These are phyloP conservation scores for Apiospora koreana DNA, from an alignment of 2,329 filamentous ascomycete genomes.

Conservation along the genomic window DNA sequence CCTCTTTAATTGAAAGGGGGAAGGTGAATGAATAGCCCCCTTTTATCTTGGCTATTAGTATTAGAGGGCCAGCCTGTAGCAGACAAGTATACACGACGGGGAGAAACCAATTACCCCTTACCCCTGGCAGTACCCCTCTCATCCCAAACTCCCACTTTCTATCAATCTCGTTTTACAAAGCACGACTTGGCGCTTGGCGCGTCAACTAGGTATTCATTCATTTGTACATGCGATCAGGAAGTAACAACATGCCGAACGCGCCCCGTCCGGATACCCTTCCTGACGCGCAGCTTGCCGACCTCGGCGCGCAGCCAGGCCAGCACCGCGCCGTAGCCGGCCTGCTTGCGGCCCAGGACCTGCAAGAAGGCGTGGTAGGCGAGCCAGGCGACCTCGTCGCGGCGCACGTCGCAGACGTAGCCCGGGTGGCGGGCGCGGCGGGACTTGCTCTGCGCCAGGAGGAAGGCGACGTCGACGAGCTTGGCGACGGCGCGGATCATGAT, in stretches of 20 bases:
- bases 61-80: too few relatives aligned
- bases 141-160: too few relatives aligned
- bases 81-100: too few relatives aligned
- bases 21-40: too few relatives aligned
- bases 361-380: constrained; percentile 71
- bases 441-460: constrained; percentile 61
- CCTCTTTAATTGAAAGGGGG: too few relatives aligned
- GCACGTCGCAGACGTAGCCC: constrained; percentile 60
- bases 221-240: not conserved
- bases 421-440: constrained; percentile 46
- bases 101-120: too few relatives aligned
- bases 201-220: too few relatives aligned
- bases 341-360: constrained; percentile 67
- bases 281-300: constrained; percentile 38
- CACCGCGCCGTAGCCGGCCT: constrained; percentile 66
- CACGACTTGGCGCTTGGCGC: not conserved
- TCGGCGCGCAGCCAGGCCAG: constrained; percentile 67
- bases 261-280: constrained; percentile 33
- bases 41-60: too few relatives aligned
- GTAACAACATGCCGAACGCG: constrained; percentile 22
- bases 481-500: constrained; percentile 70
- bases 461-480: constrained; percentile 66
- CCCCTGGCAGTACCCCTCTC: too few relatives aligned
- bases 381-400: constrained; percentile 60
- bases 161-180: not conserved